Conservation (phyloP, 768 basidiomycete genomes). For the Mycena venus region DNA sequence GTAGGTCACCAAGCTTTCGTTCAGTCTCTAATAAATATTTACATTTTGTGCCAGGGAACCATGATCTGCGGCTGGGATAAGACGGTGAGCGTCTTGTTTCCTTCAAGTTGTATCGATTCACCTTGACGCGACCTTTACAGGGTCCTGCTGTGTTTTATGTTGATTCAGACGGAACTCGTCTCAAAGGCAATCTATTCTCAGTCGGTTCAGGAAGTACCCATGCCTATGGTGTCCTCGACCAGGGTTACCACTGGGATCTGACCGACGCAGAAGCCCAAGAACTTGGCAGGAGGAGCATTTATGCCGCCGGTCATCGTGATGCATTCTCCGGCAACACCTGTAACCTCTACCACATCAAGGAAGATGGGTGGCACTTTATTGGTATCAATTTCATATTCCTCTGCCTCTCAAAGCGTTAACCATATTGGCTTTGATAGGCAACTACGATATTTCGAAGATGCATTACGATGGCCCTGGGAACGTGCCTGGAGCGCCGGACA, state of each 20-base stretch:
- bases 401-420: neutral
- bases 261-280: slow-evolving; percentile 95
- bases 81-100: slow-evolving; percentile 69
- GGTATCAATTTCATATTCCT: slow-evolving; percentile 58
- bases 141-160: slow-evolving; percentile 98
- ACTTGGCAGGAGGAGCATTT: slow-evolving; percentile 92
- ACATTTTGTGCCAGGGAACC: slow-evolving; percentile 75
- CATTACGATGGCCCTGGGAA: slow-evolving; percentile 91
- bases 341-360: slow-evolving; percentile 96
- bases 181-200: slow-evolving; percentile 98
- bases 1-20: slow-evolving; percentile 57
- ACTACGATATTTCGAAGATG: slow-evolving; percentile 91
- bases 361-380: slow-evolving; percentile 96
- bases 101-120: neutral
- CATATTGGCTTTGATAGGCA: slow-evolving; percentile 64
- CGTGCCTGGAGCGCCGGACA: slow-evolving; percentile 70
- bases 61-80: slow-evolving; percentile 99
- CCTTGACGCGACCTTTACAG: slow-evolving; percentile 50
- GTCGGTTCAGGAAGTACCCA: slow-evolving; percentile 99
- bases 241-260: slow-evolving; percentile 94
- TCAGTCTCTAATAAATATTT: slow-evolving; percentile 10
- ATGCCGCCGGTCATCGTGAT: slow-evolving; percentile 97
- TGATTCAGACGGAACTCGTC: slow-evolving; percentile 94
- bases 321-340: slow-evolving; percentile 96
- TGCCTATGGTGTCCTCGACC: slow-evolving; percentile 98